Evolutionary conservation across 352 stramenopile genomes (phyloP), one percentile per base, ranked within the genome.

Genomic region (Phytophthora foliorum): DNA sequence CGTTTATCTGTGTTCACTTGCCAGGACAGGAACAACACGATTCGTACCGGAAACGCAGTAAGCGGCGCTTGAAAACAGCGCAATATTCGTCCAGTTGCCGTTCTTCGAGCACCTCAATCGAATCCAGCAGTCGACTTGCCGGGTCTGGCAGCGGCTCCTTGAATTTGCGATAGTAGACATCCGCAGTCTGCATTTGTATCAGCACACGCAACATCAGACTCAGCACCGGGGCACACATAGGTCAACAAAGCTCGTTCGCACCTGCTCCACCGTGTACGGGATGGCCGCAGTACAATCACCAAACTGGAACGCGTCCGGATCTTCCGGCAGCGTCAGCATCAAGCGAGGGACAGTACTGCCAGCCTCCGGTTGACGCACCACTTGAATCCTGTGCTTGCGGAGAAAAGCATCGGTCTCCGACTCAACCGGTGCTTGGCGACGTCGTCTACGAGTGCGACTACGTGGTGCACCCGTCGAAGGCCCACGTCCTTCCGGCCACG

Each of bases 121-220:
- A 77, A 24, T 81, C 48, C 2, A 90, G 57, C 38, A 89, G 66
- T n/a, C 77, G 72, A 62, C 74, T 83, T 29, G 72, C 75, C n/a
- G 77, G 77, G 39, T 92, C 88, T 10, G 88, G 88, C 2, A 93
- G 61, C 0, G 88, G 88, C 49, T 92, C 77, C 44, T 92, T 93
- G 71, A 93, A 95, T 44, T 91, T 92, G 42, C 88, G 84, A 51
- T 92, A 95, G 56, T 91, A 91, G 45, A 93, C 69, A 27, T 93
- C 68, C 10, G 76, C 74, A 32, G 81, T 86, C 82, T 92, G 27
- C 17, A 36, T 48, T 29, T 25, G 21, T 6, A 29, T 48, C n/a
- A 9, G 3, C n/a, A 48, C 6, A 27, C 10, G 22, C n/a, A 13
- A 14, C 9, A 22, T 49, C 6, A 49, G 42, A 2, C 19, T 17